Conservation (phyloP, 108 stramenopile species). For the Craspedostauros australis region DNA sequence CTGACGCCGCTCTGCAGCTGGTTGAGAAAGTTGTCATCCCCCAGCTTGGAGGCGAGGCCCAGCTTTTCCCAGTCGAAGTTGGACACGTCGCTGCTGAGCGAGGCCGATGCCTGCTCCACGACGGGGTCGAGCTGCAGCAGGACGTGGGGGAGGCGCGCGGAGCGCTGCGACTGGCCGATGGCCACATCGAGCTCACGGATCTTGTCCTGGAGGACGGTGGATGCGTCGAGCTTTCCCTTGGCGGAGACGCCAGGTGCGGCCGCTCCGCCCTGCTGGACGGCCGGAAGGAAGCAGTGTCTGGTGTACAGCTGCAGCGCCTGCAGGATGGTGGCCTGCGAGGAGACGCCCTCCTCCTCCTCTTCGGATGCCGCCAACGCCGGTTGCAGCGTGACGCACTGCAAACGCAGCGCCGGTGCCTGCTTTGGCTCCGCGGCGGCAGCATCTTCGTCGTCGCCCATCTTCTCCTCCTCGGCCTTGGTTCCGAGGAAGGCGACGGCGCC, state of each 20-base stretch:
- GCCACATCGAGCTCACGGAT: slow-evolving; percentile 75
- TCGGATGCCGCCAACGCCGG: slow-evolving; percentile 1
- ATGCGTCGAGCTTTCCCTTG: slow-evolving; percentile 16
- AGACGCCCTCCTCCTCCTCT: slow-evolving; percentile 11
- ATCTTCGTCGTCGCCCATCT: slow-evolving; percentile 4
- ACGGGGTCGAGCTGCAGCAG: slow-evolving; percentile 38
- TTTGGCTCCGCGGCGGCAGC: background rate
- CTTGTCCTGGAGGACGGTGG: slow-evolving; percentile 51
- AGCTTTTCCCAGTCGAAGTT: slow-evolving; percentile 54
- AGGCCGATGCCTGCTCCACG: slow-evolving; percentile 8
- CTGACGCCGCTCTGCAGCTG: slow-evolving; percentile 59
- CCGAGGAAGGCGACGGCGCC: slow-evolving; percentile 30
- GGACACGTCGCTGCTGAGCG: slow-evolving; percentile 4
- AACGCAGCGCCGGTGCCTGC: no score
- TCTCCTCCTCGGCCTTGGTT: background rate
- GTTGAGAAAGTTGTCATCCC: slow-evolving; percentile 73
- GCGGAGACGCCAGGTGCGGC: background rate
- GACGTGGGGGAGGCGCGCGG: slow-evolving; percentile 55
- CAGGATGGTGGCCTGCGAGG: slow-evolving; percentile 25
- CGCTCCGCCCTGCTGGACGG: slow-evolving; percentile 36
- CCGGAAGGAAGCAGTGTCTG: slow-evolving; percentile 71
- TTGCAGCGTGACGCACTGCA: slow-evolving; percentile 33
- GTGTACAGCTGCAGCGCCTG: slow-evolving; percentile 64
- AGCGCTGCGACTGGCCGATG: slow-evolving; percentile 55
- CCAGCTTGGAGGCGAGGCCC: slow-evolving; percentile 39